A percentile compares a stretch with the other conserved stretches of the same genome.
These are phyloP conservation scores for Trichocladium antarcticum DNA, from an alignment of 495 filamentous ascomycete genomes.

Conservation along the genomic window DNA sequence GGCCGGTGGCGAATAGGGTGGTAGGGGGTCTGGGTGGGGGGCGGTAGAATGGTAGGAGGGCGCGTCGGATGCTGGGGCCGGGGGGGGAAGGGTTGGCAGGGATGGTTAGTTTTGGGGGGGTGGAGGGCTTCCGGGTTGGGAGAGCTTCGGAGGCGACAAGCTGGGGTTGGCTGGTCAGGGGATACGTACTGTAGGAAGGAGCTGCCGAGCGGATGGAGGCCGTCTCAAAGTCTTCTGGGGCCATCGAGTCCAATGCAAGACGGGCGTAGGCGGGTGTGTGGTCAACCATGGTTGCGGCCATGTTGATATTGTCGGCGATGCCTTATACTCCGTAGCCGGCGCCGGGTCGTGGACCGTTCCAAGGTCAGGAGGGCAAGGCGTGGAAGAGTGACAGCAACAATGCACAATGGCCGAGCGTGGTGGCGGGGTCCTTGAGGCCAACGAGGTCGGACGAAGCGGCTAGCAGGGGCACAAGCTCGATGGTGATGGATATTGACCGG, in stretches of 20 bases:
- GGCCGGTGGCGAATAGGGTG: constrained; percentile 32
- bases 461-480: too few relatives aligned
- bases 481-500: too few relatives aligned
- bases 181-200: constrained; percentile 40
- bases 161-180: background rate
- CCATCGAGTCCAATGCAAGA: constrained; percentile 23
- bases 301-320: background rate
- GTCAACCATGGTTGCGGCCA: constrained; percentile 24
- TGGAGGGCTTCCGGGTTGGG: background rate
- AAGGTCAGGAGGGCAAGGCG: background rate
- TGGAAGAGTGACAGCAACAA: constrained; percentile 4
- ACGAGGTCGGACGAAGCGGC: background rate
- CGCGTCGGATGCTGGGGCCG: constrained; percentile 39
- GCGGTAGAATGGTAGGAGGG: constrained; percentile 38
- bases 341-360: background rate
- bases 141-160: background rate
- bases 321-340: background rate
- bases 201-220: constrained; percentile 42
- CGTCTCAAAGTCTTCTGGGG: constrained; percentile 41
- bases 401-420: constrained; percentile 1
- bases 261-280: constrained; percentile 19
- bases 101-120: background rate
- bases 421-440: too few relatives aligned
- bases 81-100: too few relatives aligned
- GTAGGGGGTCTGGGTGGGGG: constrained; percentile 29